Base-by-base conservation (phyloP, 2,329 filamentous ascomycete genomes). In the Volutella citrinella region DNA sequence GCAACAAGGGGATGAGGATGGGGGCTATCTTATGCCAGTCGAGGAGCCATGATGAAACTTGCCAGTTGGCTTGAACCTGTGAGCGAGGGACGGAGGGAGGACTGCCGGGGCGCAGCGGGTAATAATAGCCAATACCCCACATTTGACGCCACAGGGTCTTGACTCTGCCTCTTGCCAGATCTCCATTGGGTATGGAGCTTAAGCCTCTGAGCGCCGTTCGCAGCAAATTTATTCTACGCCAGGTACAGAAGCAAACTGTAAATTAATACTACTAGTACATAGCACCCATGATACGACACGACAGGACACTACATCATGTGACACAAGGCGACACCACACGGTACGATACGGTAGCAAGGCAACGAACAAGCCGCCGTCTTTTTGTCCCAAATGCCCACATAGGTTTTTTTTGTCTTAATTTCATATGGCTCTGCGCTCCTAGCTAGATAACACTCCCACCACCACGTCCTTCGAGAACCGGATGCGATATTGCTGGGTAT, bases 21-120 rank as follows among this genome's bases (percentile, higher is more conserved):
- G 24, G 10, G 24, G 25, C 21, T n/a, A 24, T 19, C 29, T 23
- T 27, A 24, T 36, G 46, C 35, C 38, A 32, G 40, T 27, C 24
- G 23, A 46, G 36, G 32, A 48, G 39, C 36, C 48, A 53, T 53
- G 44, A 50, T 50, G 40, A 42, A 53, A 54, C 47, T 51, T 46
- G 43, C 46, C 46, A 54, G 48, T 44, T 54, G 51, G 41, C 51
- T 54, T 54, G 33, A 53, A 40, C 44, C 42, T 14, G 22, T 13
- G 17, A 25, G 23, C 10, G 25, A 26, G 26, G 30, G 14, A 22
- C 13, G 12, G 11, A 20, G 38, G 14, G 12, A 16, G 29, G 19
- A 22, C 29, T 21, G 24, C 28, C 20, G 7, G 19, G 28, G 19
- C 21, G 45, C 45, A n/a, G n/a, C n/a, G n/a, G n/a, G n/a, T n/a